These are phyloP conservation scores for Perkinsus olseni DNA, from an alignment of 169 alveolate genomes.

Conservation along the genomic window DNA sequence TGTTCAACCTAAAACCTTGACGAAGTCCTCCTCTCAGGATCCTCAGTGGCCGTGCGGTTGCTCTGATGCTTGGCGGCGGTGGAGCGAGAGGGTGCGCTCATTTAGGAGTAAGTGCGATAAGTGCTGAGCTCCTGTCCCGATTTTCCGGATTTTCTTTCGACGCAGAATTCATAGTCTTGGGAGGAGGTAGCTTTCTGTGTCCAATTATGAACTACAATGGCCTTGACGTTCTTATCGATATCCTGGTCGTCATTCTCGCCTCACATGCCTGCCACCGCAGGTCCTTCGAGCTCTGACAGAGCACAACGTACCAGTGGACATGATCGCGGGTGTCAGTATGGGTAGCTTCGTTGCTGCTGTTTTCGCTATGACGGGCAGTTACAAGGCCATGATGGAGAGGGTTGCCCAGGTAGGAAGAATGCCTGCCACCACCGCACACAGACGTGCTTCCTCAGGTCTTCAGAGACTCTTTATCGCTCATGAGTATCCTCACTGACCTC, in stretches of 20 bases:
- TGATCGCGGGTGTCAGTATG: background rate
- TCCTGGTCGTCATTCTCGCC: too few species aligned
- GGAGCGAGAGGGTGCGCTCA: constrained; percentile 14
- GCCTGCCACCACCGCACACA: background rate
- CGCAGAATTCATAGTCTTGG: too few species aligned
- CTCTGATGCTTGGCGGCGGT: constrained; percentile 5
- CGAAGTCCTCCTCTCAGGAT: background rate
- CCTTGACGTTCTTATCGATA: too few species aligned
- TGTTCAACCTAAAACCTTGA: background rate
- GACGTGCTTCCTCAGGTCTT: background rate
- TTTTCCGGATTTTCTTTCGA: too few species aligned
- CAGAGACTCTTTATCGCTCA: background rate
- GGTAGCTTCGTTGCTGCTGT: constrained; percentile 7
- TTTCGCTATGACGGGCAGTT: background rate
- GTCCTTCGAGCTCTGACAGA: constrained; percentile 3
- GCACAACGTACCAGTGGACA: constrained; percentile 1
- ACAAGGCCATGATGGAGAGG: background rate
- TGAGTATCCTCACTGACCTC: constrained; percentile 5
- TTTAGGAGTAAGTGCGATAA: background rate
- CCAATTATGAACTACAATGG: too few species aligned
- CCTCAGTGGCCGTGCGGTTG: constrained; percentile 3
- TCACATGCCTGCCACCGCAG: background rate
- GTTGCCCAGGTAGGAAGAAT: background rate
- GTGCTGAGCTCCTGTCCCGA: too few species aligned
- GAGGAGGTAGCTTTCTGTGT: too few species aligned